A percentile compares a stretch with the other conserved stretches of the same genome.
phyloP scores from a whole-genome alignment of 1,139 yeast genomes.

The Magnusiomyces magnusii region DNA sequence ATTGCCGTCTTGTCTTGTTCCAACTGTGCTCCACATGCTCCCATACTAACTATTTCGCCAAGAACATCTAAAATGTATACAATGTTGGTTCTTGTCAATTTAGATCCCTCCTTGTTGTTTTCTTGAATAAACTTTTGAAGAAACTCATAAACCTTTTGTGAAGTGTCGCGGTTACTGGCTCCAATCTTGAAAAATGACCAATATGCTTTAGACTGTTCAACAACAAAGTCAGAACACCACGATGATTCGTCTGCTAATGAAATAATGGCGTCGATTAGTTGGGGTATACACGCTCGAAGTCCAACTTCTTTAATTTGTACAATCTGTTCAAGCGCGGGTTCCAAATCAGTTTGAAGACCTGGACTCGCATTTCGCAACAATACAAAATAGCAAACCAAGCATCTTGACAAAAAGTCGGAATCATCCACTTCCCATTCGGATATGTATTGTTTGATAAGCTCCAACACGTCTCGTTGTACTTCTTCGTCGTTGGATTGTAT shows the following conservation, averaged over 20 bases:
- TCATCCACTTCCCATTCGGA: constrained; percentile 25
- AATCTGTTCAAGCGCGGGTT: constrained; percentile 8
- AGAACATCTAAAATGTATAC: constrained; percentile 50
- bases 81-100: constrained; percentile 22
- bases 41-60: constrained; percentile 76
- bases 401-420: constrained; percentile 29
- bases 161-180: constrained; percentile 48
- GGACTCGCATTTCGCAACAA: constrained; percentile 38
- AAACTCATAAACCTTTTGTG: constrained; percentile 45
- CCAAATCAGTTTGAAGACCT: constrained; percentile 31
- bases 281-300: constrained; percentile 15
- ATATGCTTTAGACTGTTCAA: constrained; percentile 39
- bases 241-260: constrained; percentile 45
- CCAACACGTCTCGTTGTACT: constrained; percentile 23
- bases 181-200: constrained; percentile 58
- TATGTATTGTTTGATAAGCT: constrained; percentile 23
- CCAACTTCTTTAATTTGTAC: constrained; percentile 16
- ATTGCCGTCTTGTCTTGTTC: constrained; percentile 53
- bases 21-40: constrained; percentile 72
- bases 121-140: too few species aligned
- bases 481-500: constrained; percentile 15
- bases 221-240: too few species aligned
- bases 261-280: constrained; percentile 43
- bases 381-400: constrained; percentile 21
- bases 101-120: too few species aligned